Percentiles rank a stretch among this genome's conserved stretches.
These are phyloP conservation scores for Cylindrotheca closterium DNA, from an alignment of 108 stramenopile genomes.

Conservation along the genomic window DNA sequence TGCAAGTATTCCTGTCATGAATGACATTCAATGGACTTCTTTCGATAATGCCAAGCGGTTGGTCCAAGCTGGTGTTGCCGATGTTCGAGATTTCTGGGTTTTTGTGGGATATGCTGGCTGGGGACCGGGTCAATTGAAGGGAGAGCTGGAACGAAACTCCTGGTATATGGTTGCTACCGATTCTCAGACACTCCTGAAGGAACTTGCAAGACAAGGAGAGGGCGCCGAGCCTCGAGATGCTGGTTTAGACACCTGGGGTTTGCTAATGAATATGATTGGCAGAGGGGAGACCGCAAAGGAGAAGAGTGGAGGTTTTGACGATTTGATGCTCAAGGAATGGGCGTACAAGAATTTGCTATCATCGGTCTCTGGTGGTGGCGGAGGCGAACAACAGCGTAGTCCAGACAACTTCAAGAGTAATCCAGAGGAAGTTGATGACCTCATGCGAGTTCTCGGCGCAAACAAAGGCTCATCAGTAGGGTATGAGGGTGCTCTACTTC, in stretches of 20 bases:
- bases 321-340: constrained; percentile 90
- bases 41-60: constrained; percentile 74
- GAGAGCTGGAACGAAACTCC: constrained; percentile 75
- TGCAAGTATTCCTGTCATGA: constrained; percentile 68
- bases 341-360: constrained; percentile 63
- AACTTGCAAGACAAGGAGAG: constrained; percentile 21
- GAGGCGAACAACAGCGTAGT: constrained; percentile 26
- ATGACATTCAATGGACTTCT: constrained; percentile 88
- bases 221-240: constrained; percentile 56
- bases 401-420: constrained; percentile 28
- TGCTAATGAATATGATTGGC: constrained; percentile 59
- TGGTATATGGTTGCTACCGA: constrained; percentile 92
- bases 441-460: background rate
- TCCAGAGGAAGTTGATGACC: constrained; percentile 19
- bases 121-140: constrained; percentile 66
- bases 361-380: constrained; percentile 25
- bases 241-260: constrained; percentile 71
- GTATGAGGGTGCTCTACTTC: constrained; percentile 20
- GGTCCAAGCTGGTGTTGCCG: constrained; percentile 24
- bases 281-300: constrained; percentile 24
- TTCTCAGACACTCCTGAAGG: constrained; percentile 41
- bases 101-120: constrained; percentile 58
- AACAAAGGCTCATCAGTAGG: constrained; percentile 2
- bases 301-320: constrained; percentile 57
- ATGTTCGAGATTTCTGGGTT: constrained; percentile 31